Conservation (phyloP, 2,329 filamentous ascomycete genomes). For the Chaetomium globosum region DNA sequence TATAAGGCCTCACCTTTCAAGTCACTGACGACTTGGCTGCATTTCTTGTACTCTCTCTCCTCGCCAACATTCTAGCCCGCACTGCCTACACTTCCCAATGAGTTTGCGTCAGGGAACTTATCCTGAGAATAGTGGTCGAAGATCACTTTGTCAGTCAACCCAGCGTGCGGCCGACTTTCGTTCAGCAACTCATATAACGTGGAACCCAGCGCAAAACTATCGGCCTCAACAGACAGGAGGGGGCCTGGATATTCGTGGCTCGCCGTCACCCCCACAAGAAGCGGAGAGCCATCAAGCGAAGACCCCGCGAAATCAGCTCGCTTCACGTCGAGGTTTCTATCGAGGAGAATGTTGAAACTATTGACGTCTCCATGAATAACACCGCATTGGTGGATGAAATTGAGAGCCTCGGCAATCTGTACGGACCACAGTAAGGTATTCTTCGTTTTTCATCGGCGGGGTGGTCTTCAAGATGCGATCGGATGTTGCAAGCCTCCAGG, state of each 20-base stretch:
- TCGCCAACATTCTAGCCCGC: no score
- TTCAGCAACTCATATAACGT: conserved; percentile 16
- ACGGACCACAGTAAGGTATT: conserved; percentile 7
- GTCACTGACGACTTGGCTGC: conserved; percentile 1
- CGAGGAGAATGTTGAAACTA: conserved; percentile 11
- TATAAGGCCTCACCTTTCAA: conserved; percentile 1
- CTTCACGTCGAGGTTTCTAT: conserved; percentile 13
- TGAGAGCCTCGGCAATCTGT: conserved; percentile 18
- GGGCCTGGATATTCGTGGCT: conserved; percentile 16
- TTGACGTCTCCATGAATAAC: conserved; percentile 18
- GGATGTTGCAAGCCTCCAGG: conserved; percentile 4
- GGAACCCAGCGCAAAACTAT: conserved; percentile 13
- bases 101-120: not conserved
- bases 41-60: not conserved
- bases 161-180: conserved; percentile 9
- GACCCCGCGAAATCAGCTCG: conserved; percentile 21
- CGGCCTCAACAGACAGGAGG: conserved; percentile 1
- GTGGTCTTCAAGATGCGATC: conserved; percentile 4
- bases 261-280: conserved; percentile 10
- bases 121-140: not conserved
- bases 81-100: not conserved
- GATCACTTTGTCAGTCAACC: conserved; percentile 1
- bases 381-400: conserved; percentile 11
- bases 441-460: not conserved
- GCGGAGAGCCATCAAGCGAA: conserved; percentile 14